Base-by-base conservation (phyloP, 2,329 filamentous ascomycete genomes). In the Cercospora sp. region DNA sequence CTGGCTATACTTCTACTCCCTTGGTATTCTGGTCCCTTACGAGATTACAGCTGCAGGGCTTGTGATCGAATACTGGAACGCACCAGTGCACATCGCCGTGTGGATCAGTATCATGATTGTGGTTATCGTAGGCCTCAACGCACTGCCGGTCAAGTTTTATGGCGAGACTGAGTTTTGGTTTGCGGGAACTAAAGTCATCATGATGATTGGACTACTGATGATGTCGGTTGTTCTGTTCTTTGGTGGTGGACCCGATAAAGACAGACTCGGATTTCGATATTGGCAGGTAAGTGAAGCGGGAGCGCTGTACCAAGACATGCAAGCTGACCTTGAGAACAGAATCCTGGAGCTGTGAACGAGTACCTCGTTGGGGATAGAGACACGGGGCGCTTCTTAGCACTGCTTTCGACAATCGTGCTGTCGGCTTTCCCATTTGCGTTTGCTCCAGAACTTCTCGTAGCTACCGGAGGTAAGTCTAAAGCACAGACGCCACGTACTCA, bases 351-450 rank as follows among this genome's bases (percentile, higher is more conserved):
- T 0, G 83, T 83, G 59, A 85, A 86, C 59, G 76, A 79, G 12
- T 86, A 85, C 63, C 77, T 86, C 9, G 81, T 79, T 1, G 65
- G 67, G 0, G 48, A 55, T 0, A 85, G 84, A 1, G 75, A 83
- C 51, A 78, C 78, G 0, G 85, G 86, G 0, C 82, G 84, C 1
- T 86, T 87, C 69, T 74, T 86, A 12, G 84, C 83, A 0, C 76
- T 87, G 36, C 79, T 85, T n/a, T 81, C 82, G 30, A 85, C 82
- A 6, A 77, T 85, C 18, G 82, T 86, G 6, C 79, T 84, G 12
- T 82, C 81, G 20, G 83, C 83, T 0, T 86, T 87, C 70, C 82
- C 85, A 0, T 87, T 87, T 74, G 82, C 84, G 33, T 86, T 86
- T 71, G 84, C 84, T 0, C 84, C 85, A 0, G 86, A 88, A 71